Evolutionary conservation across 2,329 filamentous ascomycete species (phyloP).

Genomic region (Fusarium palustre): DNA sequence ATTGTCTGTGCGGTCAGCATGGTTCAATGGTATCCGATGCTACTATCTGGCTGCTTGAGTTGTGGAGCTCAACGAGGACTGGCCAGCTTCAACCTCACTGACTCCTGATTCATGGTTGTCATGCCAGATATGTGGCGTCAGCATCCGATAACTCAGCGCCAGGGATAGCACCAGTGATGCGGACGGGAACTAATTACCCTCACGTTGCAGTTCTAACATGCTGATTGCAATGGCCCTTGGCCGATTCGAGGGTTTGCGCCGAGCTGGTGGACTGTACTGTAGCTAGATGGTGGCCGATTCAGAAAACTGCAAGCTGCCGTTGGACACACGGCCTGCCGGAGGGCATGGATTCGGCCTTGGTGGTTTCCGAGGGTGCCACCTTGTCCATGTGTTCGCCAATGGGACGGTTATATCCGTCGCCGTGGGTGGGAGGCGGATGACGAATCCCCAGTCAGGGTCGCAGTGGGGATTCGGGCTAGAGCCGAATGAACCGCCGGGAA

Average conservation of each 20-base stretch:
- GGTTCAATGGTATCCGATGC: conserved; percentile 32
- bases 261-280: conserved; percentile 42
- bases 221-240: conserved; percentile 42
- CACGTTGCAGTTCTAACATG: conserved; percentile 33
- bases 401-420: conserved; percentile 51
- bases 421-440: conserved; percentile 49
- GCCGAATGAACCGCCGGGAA: conserved; percentile 55
- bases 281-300: conserved; percentile 33
- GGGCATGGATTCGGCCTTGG: conserved; percentile 42
- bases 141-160: conserved; percentile 40
- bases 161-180: conserved; percentile 36
- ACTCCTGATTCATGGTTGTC: conserved; percentile 45
- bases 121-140: conserved; percentile 48
- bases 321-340: conserved; percentile 42
- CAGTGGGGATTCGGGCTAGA: conserved; percentile 53
- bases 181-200: conserved; percentile 36
- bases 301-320: conserved; percentile 47
- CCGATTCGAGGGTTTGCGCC: conserved; percentile 49
- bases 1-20: conserved; percentile 39
- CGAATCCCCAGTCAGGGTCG: conserved; percentile 50
- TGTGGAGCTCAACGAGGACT: conserved; percentile 40
- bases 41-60: conserved; percentile 43
- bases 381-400: conserved; percentile 51
- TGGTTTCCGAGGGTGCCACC: conserved; percentile 46
- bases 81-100: conserved; percentile 29